phyloP scores from a whole-genome alignment of 768 basidiomycete genomes.

The Pleurotus platypus region DNA sequence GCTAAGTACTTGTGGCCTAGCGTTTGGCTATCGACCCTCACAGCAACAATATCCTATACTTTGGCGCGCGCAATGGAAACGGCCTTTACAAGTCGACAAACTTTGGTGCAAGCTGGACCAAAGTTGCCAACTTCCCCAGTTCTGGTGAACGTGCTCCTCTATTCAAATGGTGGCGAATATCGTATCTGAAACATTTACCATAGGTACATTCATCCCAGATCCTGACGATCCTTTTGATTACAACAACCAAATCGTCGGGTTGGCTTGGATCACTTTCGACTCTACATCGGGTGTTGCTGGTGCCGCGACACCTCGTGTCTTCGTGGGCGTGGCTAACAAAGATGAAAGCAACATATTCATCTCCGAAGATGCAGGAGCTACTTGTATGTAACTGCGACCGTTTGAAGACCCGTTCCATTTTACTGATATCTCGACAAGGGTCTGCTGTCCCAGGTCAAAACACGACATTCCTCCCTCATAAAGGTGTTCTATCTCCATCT shows the following conservation, averaged over 20 bases:
- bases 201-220: constrained; percentile 52
- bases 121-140: constrained; percentile 55
- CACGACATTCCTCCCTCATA: constrained; percentile 57
- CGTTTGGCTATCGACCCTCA: constrained; percentile 63
- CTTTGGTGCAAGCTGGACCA: constrained; percentile 53
- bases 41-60: constrained; percentile 55
- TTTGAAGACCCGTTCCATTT: background rate
- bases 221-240: constrained; percentile 45
- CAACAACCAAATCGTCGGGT: constrained; percentile 35
- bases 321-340: constrained; percentile 60
- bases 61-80: constrained; percentile 60
- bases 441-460: constrained; percentile 53
- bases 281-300: constrained; percentile 51
- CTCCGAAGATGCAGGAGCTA: constrained; percentile 51
- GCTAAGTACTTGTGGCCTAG: constrained; percentile 23
- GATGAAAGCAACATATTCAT: constrained; percentile 55
- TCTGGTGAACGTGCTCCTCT: constrained; percentile 33
- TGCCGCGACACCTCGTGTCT: constrained; percentile 55
- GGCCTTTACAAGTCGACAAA: constrained; percentile 67
- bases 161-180: too few species aligned
- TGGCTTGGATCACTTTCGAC: constrained; percentile 66
- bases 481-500: constrained; percentile 56
- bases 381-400: constrained; percentile 35
- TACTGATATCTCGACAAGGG: constrained; percentile 31
- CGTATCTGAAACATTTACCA: background rate